Base-by-base conservation (phyloP, 2,329 filamentous ascomycete genomes). In the Trichoderma endophyticum region DNA sequence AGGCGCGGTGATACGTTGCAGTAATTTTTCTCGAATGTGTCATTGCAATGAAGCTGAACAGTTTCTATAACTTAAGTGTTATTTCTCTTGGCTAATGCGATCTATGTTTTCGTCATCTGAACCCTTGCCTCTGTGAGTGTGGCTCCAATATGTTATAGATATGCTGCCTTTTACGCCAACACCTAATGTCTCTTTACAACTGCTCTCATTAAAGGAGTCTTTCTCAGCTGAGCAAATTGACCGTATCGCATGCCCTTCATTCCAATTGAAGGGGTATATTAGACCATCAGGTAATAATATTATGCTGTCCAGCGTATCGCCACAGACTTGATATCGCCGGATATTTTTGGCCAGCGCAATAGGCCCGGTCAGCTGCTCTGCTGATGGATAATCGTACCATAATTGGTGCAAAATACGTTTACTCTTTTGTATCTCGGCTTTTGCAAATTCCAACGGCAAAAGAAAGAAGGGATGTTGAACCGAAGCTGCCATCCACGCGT, bases 51-150 rank as follows among this genome's bases (percentile, higher is more conserved):
- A n/a, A n/a, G 18, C 3, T 51, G 9, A 21, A 0, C 0, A 51
- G n/a, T 21, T 51, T 51, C n/a, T 51, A 5, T 21, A 51, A 2
- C 9, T 9, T 21, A 21, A 21, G 18, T 21, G 9, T 21, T 51
- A 51, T 51, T 51, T 7, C 3, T 43, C 62, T 34, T 54, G 62
- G 12, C 82, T 86, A 73, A 77, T 86, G 43, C 70, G 70, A 21
- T 59, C 70, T 39, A 73, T 73, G 34, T 70, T 70, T 56, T 70
- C 59, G 18, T 18, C 11, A 26, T 70, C 59, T 56, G 67, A 15
- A 15, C 57, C 59, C 34, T 70, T 63, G 57, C 67, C 67, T 48
- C 67, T 70, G 34, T 70, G 67, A 14, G 67, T 70, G 39, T 70
- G 67, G 26, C 57, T 63, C 67, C 67, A 70, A 51, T 70, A 70